Conservation (phyloP, 768 basidiomycete genomes). For the Boletus rufocinnamomeus region DNA sequence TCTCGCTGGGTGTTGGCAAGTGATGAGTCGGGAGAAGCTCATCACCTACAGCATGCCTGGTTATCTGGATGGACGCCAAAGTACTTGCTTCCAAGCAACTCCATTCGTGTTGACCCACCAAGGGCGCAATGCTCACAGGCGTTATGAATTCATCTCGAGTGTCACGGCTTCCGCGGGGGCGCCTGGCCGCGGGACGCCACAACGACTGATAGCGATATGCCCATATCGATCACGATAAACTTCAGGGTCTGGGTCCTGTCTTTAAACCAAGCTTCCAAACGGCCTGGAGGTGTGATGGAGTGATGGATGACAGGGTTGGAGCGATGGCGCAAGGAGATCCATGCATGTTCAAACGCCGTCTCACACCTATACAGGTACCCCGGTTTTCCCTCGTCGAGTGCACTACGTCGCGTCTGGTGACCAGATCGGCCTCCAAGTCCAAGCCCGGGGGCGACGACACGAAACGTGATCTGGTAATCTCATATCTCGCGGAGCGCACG, state of each 20-base stretch:
- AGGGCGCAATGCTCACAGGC: neutral
- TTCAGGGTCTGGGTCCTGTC: constrained; percentile 12
- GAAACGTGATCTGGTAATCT: neutral
- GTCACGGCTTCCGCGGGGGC: constrained; percentile 1
- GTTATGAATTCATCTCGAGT: constrained; percentile 12
- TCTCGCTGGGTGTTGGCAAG: neutral
- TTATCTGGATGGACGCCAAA: constrained; percentile 3
- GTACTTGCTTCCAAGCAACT: neutral
- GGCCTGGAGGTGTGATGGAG: neutral
- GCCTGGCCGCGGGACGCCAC: constrained; percentile 21
- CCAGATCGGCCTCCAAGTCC: neutral
- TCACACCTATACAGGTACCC: neutral
- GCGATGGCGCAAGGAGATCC: neutral
- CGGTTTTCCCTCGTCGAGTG: neutral
- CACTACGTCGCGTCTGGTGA: constrained; percentile 1
- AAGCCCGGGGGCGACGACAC: neutral
- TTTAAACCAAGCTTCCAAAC: neutral
- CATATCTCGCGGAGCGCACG: constrained; percentile 4
- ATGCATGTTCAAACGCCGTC: neutral
- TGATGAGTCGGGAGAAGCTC: no score
- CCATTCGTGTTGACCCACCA: neutral
- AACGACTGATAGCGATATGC: constrained; percentile 1
- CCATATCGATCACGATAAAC: constrained; percentile 15
- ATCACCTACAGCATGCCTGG: constrained; percentile 9
- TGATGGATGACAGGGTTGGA: neutral